Percentiles rank a stretch among this genome's conserved stretches.
phyloP scores from a whole-genome alignment of 2,329 filamentous ascomycete genomes.

The Cladosporium sphaerospermum region DNA sequence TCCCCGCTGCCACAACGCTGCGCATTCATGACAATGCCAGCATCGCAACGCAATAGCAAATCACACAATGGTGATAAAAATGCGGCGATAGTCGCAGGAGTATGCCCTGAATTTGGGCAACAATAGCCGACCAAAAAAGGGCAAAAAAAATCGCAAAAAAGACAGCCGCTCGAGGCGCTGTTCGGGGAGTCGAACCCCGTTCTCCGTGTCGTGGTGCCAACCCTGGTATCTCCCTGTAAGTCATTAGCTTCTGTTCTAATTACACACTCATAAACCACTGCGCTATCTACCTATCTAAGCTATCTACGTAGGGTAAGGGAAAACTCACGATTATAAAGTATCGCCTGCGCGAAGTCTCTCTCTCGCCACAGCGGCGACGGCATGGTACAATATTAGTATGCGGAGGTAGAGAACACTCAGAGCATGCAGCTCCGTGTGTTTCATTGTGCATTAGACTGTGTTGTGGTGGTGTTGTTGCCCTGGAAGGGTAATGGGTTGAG shows the following conservation, averaged over 20 bases:
- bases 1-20: neutral
- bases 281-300: neutral
- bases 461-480: conserved; percentile 9
- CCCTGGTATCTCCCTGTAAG: too few relatives aligned
- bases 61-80: too few relatives aligned
- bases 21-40: too few relatives aligned
- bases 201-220: too few relatives aligned
- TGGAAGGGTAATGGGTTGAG: conserved; percentile 4
- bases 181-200: neutral
- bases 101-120: too few relatives aligned
- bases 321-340: conserved; percentile 1
- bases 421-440: conserved; percentile 12
- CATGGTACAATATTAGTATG: conserved; percentile 5
- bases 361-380: conserved; percentile 9
- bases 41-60: too few relatives aligned
- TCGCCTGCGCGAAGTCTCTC: neutral
- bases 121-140: neutral
- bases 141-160: neutral
- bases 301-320: too few relatives aligned
- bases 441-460: conserved; percentile 3
- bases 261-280: neutral
- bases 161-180: neutral
- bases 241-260: neutral
- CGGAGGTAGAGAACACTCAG: conserved; percentile 1
- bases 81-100: too few relatives aligned